phyloP scores from a whole-genome alignment of 2,329 filamentous ascomycete genomes.

The Ilyonectria destructans region DNA sequence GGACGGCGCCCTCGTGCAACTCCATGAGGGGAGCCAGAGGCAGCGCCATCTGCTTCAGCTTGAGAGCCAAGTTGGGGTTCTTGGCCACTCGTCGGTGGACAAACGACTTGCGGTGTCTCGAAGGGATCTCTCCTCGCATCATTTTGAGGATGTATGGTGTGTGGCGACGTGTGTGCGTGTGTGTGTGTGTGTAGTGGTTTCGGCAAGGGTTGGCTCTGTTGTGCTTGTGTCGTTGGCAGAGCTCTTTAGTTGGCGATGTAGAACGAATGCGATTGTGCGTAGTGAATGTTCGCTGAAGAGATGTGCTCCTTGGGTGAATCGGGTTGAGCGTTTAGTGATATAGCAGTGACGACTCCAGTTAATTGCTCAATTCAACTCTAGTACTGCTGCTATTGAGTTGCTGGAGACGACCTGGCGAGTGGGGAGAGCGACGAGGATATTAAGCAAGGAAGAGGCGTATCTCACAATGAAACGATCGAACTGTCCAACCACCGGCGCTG shows the following conservation, averaged over 20 bases:
- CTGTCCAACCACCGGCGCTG: conserved; percentile 22
- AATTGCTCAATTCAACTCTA: background rate
- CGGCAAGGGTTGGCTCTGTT: background rate
- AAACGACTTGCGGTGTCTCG: conserved; percentile 52
- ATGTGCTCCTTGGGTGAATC: background rate
- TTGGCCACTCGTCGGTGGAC: conserved; percentile 55
- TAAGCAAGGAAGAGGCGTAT: conserved; percentile 19
- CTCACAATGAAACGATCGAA: conserved; percentile 32
- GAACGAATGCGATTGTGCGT: background rate
- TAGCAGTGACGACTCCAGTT: background rate
- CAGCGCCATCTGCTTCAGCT: conserved; percentile 77
- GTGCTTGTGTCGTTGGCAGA: background rate
- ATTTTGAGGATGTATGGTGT: conserved; percentile 45
- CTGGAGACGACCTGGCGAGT: conserved; percentile 7
- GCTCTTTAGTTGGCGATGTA: background rate
- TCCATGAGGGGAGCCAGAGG: conserved; percentile 78
- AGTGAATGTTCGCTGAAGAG: background rate
- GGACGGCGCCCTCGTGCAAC: conserved; percentile 73
- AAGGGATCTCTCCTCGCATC: conserved; percentile 54
- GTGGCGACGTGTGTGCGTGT: conserved; percentile 5
- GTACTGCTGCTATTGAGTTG: conserved; percentile 1
- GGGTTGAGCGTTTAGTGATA: background rate
- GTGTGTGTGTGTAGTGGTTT: background rate
- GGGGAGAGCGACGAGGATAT: conserved; percentile 14
- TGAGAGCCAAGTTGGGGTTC: conserved; percentile 70